Evolutionary conservation across 441 rosid species (phyloP), one percentile per base, ranked within the genome.

Genomic region (Breynia disticha): DNA sequence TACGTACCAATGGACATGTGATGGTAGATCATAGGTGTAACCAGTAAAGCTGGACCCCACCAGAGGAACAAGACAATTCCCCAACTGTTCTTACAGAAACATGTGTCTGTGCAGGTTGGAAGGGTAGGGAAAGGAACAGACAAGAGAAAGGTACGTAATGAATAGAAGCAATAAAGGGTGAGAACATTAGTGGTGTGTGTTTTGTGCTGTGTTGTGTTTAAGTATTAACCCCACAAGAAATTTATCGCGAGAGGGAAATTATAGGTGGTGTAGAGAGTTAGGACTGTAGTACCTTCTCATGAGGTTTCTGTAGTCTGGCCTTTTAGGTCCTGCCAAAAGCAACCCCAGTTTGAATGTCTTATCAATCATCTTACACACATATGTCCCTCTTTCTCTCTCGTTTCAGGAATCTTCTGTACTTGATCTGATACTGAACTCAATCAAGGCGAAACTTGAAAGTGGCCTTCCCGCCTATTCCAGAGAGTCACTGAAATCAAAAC

Each of bases 311-410:
- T 14, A 22, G 19, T 22, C 42, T 19, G 14, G 7, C 20, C 32
- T 20, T 45, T 59, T 43, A 47, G 24, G 51, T 13, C 24, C 56
- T 44, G 63, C 50, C 50, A 43, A 42, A 59, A 50, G 55, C 9
- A 49, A 50, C 47, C 9, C 18, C n/a, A n/a, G n/a, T n/a, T n/a
- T n/a, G n/a, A n/a, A n/a, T 28, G 24, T 28, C 20, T 20, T 38
- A 18, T 9, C 24, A 0, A 38, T 43, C 21, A 18, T 14, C 32
- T 9, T 20, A 9, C 6, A 3, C 32, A 24, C 32, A 7, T 24
- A 37, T 42, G 17, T 4, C 19, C 15, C 21, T 15, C 37, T 24
- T 7, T 24, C 32, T 24, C 18, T 16, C 1, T 37, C 7, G 46
- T 35, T 60, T 46, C 35, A 52, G 35, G 45, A 20, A n/a, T n/a